Evolutionary conservation across 106 monocot genomes (phyloP).

Genomic region (Dioscorea alata): DNA sequence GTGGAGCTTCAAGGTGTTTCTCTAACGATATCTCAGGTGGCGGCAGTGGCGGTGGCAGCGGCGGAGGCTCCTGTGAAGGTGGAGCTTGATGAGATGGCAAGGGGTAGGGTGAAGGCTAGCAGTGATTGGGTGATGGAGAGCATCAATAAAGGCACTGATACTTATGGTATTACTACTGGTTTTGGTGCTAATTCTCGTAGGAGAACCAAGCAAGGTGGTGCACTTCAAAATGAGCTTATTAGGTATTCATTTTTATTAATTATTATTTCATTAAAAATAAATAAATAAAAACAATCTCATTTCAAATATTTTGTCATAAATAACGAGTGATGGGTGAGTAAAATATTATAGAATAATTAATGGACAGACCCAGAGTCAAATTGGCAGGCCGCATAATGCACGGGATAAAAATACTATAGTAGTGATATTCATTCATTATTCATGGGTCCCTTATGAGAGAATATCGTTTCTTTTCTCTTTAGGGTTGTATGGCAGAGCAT

Average conservation of each 20-base stretch:
- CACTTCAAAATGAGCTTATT: constrained; percentile 59
- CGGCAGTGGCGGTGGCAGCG: constrained; percentile 32
- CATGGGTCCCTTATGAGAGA: too few species aligned
- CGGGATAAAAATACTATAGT: too few species aligned
- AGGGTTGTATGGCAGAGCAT: too few species aligned
- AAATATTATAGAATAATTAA: too few species aligned
- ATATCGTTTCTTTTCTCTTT: too few species aligned
- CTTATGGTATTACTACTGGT: constrained; percentile 61
- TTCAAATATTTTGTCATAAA: too few species aligned
- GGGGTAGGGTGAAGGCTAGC: constrained; percentile 45
- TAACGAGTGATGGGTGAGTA: too few species aligned
- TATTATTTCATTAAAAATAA: too few species aligned
- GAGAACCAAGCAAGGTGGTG: constrained; percentile 48
- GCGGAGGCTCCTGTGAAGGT: constrained; percentile 10
- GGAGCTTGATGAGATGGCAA: constrained; percentile 42
- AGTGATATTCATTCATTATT: too few species aligned
- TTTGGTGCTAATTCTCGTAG: constrained; percentile 65
- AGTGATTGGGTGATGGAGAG: constrained; percentile 65
- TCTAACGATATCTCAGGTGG: constrained; percentile 48
- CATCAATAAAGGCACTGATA: constrained; percentile 49
- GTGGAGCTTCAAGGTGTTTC: constrained; percentile 40
- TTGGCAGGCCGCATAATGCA: too few species aligned
- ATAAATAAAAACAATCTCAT: too few species aligned
- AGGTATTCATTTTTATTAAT: constrained; percentile 43
- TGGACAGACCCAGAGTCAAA: too few species aligned